A percentile compares a stretch with the other conserved stretches of the same genome.
Conservation (phyloP, 495 filamentous ascomycete species). For the Podospora didyma region DNA sequence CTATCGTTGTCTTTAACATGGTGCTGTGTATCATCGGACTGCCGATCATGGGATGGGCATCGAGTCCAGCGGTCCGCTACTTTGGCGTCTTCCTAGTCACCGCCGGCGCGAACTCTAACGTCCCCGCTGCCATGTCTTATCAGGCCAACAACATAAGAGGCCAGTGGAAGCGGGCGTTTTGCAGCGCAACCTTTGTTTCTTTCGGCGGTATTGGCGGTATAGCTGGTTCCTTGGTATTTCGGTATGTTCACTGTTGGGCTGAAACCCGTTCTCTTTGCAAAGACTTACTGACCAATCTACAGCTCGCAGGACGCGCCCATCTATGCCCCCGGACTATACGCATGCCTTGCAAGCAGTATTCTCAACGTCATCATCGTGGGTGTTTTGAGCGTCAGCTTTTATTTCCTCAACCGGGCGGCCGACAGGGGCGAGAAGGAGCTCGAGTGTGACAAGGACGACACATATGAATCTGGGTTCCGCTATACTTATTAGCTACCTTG, state of each 20-base stretch:
- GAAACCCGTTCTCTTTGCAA: too few species aligned
- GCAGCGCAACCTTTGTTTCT: slow-evolving; percentile 54
- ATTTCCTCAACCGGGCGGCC: slow-evolving; percentile 35
- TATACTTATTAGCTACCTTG: slow-evolving; percentile 37
- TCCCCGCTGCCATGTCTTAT: slow-evolving; percentile 55
- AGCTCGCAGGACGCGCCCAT: slow-evolving; percentile 28
- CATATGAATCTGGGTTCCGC: slow-evolving; percentile 39
- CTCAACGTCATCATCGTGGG: slow-evolving; percentile 34
- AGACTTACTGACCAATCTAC: too few species aligned
- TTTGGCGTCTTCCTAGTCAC: slow-evolving; percentile 62
- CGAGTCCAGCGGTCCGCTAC: slow-evolving; percentile 50
- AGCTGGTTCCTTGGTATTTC: slow-evolving; percentile 54
- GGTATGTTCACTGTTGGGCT: too few species aligned
- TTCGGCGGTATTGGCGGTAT: slow-evolving; percentile 62
- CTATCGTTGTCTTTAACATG: slow-evolving; percentile 54
- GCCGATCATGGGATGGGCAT: slow-evolving; percentile 49
- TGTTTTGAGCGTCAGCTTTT: slow-evolving; percentile 27
- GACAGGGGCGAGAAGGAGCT: slow-evolving; percentile 43
- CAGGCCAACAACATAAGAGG: slow-evolving; percentile 68
- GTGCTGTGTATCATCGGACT: slow-evolving; percentile 44
- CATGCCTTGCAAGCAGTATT: slow-evolving; percentile 37
- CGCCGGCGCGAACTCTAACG: slow-evolving; percentile 57
- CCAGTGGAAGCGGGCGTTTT: slow-evolving; percentile 63
- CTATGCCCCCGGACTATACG: slow-evolving; percentile 43
- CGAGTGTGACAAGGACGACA: slow-evolving; percentile 32